Evolutionary conservation across 1,284 basidiomycete genomes (phyloP).

Genomic region (Melampsora larici-populina): DNA sequence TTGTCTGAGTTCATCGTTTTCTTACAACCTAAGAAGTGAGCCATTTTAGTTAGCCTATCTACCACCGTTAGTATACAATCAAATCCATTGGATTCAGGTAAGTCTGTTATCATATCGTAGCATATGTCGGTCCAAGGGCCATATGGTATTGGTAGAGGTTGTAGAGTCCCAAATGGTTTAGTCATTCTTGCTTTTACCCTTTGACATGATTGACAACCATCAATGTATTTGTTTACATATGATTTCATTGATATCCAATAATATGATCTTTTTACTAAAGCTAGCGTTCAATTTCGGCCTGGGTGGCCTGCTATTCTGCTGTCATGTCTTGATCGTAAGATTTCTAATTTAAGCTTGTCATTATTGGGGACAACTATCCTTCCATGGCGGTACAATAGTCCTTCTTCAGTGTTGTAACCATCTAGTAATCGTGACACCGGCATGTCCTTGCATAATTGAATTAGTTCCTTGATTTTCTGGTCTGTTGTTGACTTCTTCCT

Average conservation of each 20-base stretch:
- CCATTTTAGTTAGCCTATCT: background rate
- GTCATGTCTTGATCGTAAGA: too few relatives aligned
- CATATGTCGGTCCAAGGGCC: conserved; percentile 12
- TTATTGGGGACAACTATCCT: background rate
- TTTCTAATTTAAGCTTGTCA: background rate
- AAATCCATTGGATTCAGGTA: background rate
- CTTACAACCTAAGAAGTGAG: background rate
- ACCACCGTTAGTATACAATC: background rate
- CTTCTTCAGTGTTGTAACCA: background rate
- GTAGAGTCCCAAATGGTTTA: background rate
- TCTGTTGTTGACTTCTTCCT: background rate
- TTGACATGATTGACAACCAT: background rate
- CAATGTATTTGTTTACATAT: background rate
- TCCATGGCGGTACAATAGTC: background rate
- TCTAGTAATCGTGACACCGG: background rate
- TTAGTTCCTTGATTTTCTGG: background rate
- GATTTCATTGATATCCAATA: too few relatives aligned
- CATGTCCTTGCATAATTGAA: background rate
- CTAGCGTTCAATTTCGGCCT: too few relatives aligned
- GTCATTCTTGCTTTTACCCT: background rate
- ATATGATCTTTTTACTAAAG: too few relatives aligned
- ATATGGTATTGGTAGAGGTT: background rate
- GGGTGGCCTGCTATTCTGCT: too few relatives aligned
- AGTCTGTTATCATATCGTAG: conserved; percentile 1
- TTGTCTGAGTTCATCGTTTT: background rate